Conservation (phyloP, 495 filamentous ascomycete species). For the Hypomontagnella monticulosa region DNA sequence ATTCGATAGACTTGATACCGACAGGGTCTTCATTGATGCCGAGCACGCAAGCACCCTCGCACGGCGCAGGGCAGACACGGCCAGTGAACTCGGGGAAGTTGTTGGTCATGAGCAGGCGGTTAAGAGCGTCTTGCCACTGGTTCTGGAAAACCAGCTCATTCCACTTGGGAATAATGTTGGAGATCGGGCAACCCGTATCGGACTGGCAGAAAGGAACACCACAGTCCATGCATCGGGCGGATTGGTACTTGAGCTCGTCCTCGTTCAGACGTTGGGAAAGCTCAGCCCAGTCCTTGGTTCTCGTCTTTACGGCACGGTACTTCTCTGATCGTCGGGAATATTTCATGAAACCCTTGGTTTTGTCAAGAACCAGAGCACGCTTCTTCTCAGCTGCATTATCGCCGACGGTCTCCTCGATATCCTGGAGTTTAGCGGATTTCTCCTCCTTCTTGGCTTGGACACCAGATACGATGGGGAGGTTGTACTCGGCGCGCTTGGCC, state of each 20-base stretch:
- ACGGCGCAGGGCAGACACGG: slow-evolving; percentile 97
- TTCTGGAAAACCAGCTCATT: slow-evolving; percentile 92
- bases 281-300: slow-evolving; percentile 95
- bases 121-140: slow-evolving; percentile 95
- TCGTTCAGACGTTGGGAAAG: slow-evolving; percentile 88
- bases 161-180: slow-evolving; percentile 99
- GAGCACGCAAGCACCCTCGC: slow-evolving; percentile 96
- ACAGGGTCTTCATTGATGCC: slow-evolving; percentile 99
- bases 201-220: slow-evolving; percentile 99
- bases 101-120: slow-evolving; percentile 97
- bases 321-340: slow-evolving; percentile 95
- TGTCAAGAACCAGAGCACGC: slow-evolving; percentile 91
- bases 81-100: slow-evolving; percentile 99
- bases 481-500: slow-evolving; percentile 82
- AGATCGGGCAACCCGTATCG: slow-evolving; percentile 96
- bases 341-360: slow-evolving; percentile 99
- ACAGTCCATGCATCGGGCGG: slow-evolving; percentile 99
- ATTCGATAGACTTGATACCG: slow-evolving; percentile 99
- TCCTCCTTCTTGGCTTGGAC: slow-evolving; percentile 69
- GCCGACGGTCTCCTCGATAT: slow-evolving; percentile 93
- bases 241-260: slow-evolving; percentile 98
- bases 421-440: slow-evolving; percentile 85
- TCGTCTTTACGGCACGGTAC: slow-evolving; percentile 86
- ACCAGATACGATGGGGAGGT: slow-evolving; percentile 80
- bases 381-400: slow-evolving; percentile 91